Evolutionary conservation across 345 rosid genomes (phyloP), one percentile per base, ranked within the genome.

Genomic region (Populus pruinosa): DNA sequence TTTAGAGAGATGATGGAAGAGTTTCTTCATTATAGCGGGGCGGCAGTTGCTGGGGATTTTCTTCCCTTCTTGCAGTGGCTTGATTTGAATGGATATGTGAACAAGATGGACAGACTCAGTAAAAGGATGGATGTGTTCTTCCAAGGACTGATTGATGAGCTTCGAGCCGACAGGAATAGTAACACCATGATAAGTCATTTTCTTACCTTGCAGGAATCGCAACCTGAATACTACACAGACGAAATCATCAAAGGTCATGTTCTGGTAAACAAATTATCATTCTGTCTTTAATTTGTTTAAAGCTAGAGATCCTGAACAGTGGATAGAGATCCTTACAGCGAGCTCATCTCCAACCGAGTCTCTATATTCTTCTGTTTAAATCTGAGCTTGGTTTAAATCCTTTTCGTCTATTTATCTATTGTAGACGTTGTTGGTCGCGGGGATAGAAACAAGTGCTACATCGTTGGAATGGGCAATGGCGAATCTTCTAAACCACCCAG

Each of bases 391-490:
- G 35, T 4, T 33, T 33, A 0, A 33, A 27, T 27, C 27, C 27
- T 27, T 33, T 33, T 33, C 4, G 35, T 4, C 35, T 18, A 20
- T 8, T 59, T 10, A 25, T 25, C 20, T 59, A 9, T 55, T 21
- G 61, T 2, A 55, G 61, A 55, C n/a, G 16, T 17, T 21, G 20
- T 17, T 21, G 61, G 61, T 25, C 20, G 64, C 25, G 25, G 64
- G 21, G 25, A 59, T 77, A 1, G 77, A 78, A 8, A 67, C 77
- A 0, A 11, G 73, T 2, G 55, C 81, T 5, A n/a, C 31, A 21
- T 44, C 81, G 0, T 12, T 78, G 33, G 76, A 78, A 64, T 78
- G 75, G 76, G 76, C 74, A 61, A 38, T 79, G 43, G 27, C 77
- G 10, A 67, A 73, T 41, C 33, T 79, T 13, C 70, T 75, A 25